Base-by-base conservation (phyloP, 371 early-diverging fungal genomes). In the Rhizopus arrhizus region DNA sequence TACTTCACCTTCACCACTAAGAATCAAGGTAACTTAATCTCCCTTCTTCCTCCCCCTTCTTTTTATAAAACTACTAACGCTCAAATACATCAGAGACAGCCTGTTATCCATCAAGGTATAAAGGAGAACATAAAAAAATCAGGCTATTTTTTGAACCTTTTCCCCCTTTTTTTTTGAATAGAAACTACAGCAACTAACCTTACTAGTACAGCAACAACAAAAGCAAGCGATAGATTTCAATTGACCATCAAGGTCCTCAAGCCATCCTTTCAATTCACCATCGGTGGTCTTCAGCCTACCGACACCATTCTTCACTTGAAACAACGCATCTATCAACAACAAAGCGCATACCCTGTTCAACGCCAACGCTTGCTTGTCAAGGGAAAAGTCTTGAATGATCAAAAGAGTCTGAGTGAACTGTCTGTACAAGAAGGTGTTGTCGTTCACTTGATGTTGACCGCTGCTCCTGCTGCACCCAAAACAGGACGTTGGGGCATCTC, bases 311-410 rank as follows among this genome's bases (percentile, higher is more conserved):
- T 52, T 32, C 70, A 69, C 10, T 61, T 83, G 42, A 83, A 83
- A 59, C 64, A 75, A 42, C 77, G 75, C 41, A 74, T 83, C 11
- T 70, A 75, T 38, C 73, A 75, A 54, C 74, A 74, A 45, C 68
- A 73, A 47, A 67, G 65, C 13, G 63, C 73, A 28, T 42, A 68
- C 35, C 62, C 78, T 6, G 69, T 69, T 10, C 61, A 60, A 7
- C 76, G 75, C 31, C 88, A 88, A 54, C 80, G 85, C 22, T 69
- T 88, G 36, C 72, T 88, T 36, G 69, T 86, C 22, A 86, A 84
- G 62, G 88, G 88, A 35, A 88, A 88, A 60, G 82, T 81, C 10
- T 70, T 88, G 49, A 56, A 73, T 7, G 88, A 88, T 56, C 74
- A 64, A 56, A 84, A 85, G 66, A 62, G 66, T 11, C 57, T 88